Conservation (phyloP, 345 rosid species). For the Linum tenue region DNA sequence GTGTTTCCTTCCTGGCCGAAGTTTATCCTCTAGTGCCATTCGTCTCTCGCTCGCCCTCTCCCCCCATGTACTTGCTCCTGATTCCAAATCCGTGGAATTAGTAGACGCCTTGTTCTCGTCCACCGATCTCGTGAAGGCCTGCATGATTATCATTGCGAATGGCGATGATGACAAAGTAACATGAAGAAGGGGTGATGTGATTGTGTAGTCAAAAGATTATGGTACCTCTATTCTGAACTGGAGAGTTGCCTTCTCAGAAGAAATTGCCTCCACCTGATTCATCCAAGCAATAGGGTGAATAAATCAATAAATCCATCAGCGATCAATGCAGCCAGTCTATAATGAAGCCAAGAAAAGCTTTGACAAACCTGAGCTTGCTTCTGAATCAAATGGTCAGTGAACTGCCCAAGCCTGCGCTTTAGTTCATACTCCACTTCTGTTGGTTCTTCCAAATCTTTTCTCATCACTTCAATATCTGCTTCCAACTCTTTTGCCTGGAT, state of each 20-base stretch:
- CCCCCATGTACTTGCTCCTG: slow-evolving; percentile 50
- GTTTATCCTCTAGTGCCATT: slow-evolving; percentile 45
- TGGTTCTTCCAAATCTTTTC: slow-evolving; percentile 80
- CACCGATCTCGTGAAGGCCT: slow-evolving; percentile 71
- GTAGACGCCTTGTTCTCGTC: slow-evolving; percentile 47
- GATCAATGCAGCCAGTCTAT: too few species aligned
- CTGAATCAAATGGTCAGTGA: slow-evolving; percentile 95
- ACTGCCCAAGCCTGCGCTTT: slow-evolving; percentile 74
- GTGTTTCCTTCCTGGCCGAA: slow-evolving; percentile 61
- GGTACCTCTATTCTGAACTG: slow-evolving; percentile 78
- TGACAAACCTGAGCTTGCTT: slow-evolving; percentile 84
- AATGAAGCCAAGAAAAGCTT: neutral
- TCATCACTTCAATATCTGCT: slow-evolving; percentile 48
- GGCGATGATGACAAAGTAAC: neutral
- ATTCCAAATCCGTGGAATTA: slow-evolving; percentile 47
- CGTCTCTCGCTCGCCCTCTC: slow-evolving; percentile 38
- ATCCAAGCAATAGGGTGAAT: slow-evolving; percentile 1
- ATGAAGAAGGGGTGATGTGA: too few species aligned
- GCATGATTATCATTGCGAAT: slow-evolving; percentile 10
- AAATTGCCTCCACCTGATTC: slow-evolving; percentile 75
- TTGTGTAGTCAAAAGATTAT: neutral
- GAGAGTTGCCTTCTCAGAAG: slow-evolving; percentile 87
- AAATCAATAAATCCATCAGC: neutral
- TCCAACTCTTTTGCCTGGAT: slow-evolving; percentile 55
- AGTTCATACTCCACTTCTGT: slow-evolving; percentile 86